Evolutionary conservation across 495 filamentous ascomycete species (phyloP), one percentile per base, ranked within the genome.

Genomic region (Penicillium verhagenii): DNA sequence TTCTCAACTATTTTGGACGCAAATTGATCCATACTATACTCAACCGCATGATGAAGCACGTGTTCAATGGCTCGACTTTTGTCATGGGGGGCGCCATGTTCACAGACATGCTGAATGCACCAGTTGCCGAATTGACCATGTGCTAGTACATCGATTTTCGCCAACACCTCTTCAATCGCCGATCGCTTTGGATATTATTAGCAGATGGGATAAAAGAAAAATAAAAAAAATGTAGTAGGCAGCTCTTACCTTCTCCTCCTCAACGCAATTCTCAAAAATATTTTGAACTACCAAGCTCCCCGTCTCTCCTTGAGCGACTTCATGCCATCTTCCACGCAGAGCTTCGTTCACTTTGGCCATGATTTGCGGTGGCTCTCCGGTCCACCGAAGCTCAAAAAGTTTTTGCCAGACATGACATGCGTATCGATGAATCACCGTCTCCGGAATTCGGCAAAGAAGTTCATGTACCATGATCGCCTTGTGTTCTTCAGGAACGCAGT

Each of bases 331-430:
- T 47, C 93, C 94, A 55, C 84, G 83, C 26, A 98, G 80, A 28
- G 94, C 88, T 58, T 98, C 94, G 65, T 98, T 98, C 67, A 98
- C 94, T 63, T 92, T 96, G 62, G 88, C 88, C 94, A 98, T 97
- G 69, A 98, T 95, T 70, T 97, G 92, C 19, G 94, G 94, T 13
- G 94, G 95, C 50, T 92, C 90, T 53, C 91, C 88, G 55, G 83
- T 89, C 94, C 94, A 98, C 57, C 94, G 85, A 64, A 98, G 79
- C 71, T 98, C 94, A 59, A 98, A 98, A n/a, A 98, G 83, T 77
- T 98, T 98, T 78, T 98, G 94, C 94, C 94, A 98, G 58, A 98
- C 94, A 68, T 98, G 94, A 58, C 94, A 98, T 49, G 94, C 92
- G 74, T 98, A 97, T 59, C 95, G 88, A 73, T 98, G 94, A 66